Evolutionary conservation across 345 rosid genomes (phyloP).

Genomic region (Hibiscus syriacus): DNA sequence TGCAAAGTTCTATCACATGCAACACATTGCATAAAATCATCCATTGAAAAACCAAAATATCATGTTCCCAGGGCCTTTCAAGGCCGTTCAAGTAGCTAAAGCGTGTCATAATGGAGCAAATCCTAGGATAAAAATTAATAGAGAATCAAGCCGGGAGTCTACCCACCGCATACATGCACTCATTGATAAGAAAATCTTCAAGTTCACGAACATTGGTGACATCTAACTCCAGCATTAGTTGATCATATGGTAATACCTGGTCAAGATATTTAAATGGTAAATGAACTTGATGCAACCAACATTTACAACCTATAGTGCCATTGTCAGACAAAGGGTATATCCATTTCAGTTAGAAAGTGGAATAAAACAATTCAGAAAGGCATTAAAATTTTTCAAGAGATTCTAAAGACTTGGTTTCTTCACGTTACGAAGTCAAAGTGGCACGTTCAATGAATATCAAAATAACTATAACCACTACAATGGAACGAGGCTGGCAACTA

Average conservation of each 20-base stretch:
- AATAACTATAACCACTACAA: neutral
- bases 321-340: neutral
- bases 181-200: constrained; percentile 96
- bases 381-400: neutral
- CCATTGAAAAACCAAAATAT: neutral
- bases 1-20: neutral
- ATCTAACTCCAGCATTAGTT: constrained; percentile 82
- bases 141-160: constrained; percentile 7
- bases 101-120: neutral
- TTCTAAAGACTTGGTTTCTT: neutral
- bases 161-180: constrained; percentile 93
- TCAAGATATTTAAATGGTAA: neutral
- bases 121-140: neutral
- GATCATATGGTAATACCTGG: constrained; percentile 81
- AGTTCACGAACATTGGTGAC: constrained; percentile 91
- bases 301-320: neutral
- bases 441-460: neutral
- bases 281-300: neutral
- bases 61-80: too few relatives aligned
- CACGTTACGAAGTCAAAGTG: neutral
- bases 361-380: neutral
- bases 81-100: constrained; percentile 1
- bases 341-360: neutral
- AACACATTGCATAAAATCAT: neutral
- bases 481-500: neutral